phyloP scores from a whole-genome alignment of 192 early-diverging fungal genomes.

The Linnemannia hyalina region DNA sequence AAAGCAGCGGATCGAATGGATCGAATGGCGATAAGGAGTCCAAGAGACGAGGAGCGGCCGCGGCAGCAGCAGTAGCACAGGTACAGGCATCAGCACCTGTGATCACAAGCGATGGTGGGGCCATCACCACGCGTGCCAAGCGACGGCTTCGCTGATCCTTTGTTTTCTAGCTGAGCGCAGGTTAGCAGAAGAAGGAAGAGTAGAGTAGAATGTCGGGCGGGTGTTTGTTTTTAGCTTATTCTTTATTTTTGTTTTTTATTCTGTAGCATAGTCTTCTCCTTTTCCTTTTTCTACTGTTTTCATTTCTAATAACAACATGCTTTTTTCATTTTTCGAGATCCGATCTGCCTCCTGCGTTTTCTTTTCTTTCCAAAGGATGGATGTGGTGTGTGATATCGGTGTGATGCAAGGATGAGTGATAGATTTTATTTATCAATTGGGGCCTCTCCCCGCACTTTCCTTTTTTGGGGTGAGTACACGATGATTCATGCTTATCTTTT shows the following conservation, averaged over 20 bases:
- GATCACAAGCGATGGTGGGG: conserved; percentile 1
- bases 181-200: not conserved
- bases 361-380: not conserved
- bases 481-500: conserved; percentile 25
- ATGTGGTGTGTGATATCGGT: conserved; percentile 2
- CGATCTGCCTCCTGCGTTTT: not conserved
- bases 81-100: conserved; percentile 5
- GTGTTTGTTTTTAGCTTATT: not conserved
- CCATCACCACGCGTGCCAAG: conserved; percentile 34
- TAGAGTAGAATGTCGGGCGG: not conserved
- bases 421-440: not conserved
- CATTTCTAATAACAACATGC: not conserved
- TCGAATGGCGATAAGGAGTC: conserved; percentile 16
- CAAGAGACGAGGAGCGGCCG: conserved; percentile 28
- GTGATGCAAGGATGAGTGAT: not conserved
- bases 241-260: not conserved
- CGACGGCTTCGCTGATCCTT: conserved; percentile 29
- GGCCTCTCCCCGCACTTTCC: conserved; percentile 20
- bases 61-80: conserved; percentile 3
- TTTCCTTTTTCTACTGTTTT: not conserved
- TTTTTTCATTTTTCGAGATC: not conserved
- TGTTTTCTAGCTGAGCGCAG: not conserved
- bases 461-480: not conserved
- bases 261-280: not conserved
- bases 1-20: conserved; percentile 8